Conservation (phyloP, 1,284 basidiomycete species). For the Cryptococcus maquisensis region DNA sequence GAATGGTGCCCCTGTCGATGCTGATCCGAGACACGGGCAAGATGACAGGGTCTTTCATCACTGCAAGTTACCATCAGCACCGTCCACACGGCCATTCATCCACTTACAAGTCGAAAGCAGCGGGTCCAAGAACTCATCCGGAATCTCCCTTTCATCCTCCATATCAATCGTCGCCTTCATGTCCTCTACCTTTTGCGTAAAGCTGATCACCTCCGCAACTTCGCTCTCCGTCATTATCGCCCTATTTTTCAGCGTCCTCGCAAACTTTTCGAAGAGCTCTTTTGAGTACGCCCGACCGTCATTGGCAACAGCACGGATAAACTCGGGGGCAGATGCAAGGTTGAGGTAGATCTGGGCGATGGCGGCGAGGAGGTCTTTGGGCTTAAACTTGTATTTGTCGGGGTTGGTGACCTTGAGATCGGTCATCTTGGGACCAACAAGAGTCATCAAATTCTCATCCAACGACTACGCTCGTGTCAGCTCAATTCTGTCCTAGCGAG, state of each 20-base stretch:
- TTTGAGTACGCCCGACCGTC: conserved; percentile 90
- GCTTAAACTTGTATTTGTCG: conserved; percentile 86
- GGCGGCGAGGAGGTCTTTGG: conserved; percentile 75
- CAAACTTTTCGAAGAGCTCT: conserved; percentile 77
- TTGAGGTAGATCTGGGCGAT: conserved; percentile 91
- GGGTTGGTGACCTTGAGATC: conserved; percentile 80
- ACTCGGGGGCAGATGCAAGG: conserved; percentile 71
- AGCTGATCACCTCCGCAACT: conserved; percentile 65
- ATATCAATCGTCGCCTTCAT: conserved; percentile 70
- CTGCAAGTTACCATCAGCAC: conserved; percentile 50
- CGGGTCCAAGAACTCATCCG: conserved; percentile 81
- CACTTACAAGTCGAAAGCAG: conserved; percentile 31
- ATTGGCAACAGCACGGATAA: conserved; percentile 81
- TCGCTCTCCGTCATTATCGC: conserved; percentile 76
- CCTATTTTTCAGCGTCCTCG: conserved; percentile 62
- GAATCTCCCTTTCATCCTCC: conserved; percentile 86
- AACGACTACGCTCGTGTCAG: conserved; percentile 48
- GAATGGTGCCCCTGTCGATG: conserved; percentile 90
- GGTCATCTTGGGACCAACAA: conserved; percentile 73
- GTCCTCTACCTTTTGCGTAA: conserved; percentile 81
- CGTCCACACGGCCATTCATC: background rate
- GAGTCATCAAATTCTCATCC: conserved; percentile 86
- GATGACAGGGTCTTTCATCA: conserved; percentile 95
- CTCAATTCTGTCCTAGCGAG: background rate
- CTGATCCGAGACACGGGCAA: conserved; percentile 77